Evolutionary conservation across 495 filamentous ascomycete species (phyloP).

Genomic region (Pyrenula aspistea): DNA sequence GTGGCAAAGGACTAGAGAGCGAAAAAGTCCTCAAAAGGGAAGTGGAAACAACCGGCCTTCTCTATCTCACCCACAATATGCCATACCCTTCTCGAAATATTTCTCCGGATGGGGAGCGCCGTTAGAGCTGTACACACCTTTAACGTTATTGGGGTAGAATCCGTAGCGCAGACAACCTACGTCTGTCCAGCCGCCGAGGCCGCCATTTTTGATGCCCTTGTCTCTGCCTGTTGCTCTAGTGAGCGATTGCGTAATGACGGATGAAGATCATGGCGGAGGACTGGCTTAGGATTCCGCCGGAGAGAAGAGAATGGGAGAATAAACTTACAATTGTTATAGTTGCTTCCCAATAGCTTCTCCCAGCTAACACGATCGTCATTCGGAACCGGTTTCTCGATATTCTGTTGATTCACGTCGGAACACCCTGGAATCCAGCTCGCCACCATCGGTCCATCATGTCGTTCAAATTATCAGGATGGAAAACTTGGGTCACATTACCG

Average conservation of each 20-base stretch:
- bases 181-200: slow-evolving; percentile 6
- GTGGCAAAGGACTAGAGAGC: too few species aligned
- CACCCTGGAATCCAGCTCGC: not conserved
- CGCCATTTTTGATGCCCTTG: slow-evolving; percentile 1
- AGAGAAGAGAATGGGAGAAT: not conserved
- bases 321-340: not conserved
- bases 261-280: not conserved
- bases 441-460: not conserved
- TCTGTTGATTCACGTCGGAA: not conserved
- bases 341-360: not conserved
- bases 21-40: not conserved
- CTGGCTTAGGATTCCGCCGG: not conserved
- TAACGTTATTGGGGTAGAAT: slow-evolving; percentile 7
- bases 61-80: not conserved
- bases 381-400: not conserved
- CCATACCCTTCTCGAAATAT: not conserved
- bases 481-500: not conserved
- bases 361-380: not conserved
- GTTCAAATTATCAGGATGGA: not conserved
- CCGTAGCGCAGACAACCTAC: slow-evolving; percentile 8
- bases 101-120: not conserved
- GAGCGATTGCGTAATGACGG: not conserved
- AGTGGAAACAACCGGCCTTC: not conserved
- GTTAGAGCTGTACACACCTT: slow-evolving; percentile 1
- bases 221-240: not conserved